Conservation (phyloP, 73 alveolate genomes). For the Paraurostyla sp. region DNA sequence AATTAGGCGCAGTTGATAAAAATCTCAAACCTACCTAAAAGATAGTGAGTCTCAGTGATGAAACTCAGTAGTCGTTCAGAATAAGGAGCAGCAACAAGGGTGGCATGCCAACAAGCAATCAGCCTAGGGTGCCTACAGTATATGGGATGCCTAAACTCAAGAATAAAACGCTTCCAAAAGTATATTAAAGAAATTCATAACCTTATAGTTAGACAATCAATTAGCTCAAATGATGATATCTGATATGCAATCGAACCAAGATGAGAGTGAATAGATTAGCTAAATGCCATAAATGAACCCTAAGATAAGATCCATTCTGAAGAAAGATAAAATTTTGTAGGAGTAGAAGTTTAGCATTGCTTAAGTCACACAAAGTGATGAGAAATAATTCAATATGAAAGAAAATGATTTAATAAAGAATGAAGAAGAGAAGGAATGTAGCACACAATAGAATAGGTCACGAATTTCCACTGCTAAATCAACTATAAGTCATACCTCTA, state of each 20-base stretch:
- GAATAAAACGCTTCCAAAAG: constrained; percentile 27
- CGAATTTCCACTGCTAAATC: constrained; percentile 58
- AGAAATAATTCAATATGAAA: background rate
- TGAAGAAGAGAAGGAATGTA: background rate
- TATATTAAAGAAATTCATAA: background rate
- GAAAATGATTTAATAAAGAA: background rate
- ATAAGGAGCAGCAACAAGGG: background rate
- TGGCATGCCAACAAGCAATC: background rate
- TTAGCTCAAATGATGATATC: constrained; percentile 12
- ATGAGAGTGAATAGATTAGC: too few relatives aligned
- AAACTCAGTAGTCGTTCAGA: background rate
- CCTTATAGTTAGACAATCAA: constrained; percentile 31
- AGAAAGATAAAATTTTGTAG: background rate
- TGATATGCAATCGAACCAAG: too few relatives aligned
- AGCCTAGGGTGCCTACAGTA: constrained; percentile 36
- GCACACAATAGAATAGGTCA: background rate
- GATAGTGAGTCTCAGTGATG: too few relatives aligned
- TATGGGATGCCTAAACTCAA: constrained; percentile 43
- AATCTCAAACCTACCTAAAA: background rate
- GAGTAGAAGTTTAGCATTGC: background rate
- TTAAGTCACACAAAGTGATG: background rate
- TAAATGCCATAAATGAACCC: too few relatives aligned
- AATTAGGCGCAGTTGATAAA: background rate
- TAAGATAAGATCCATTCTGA: too few relatives aligned
- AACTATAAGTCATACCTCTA: background rate